Conservation (phyloP, 176 grass and related monocot species). For the Eleusine coracana region DNA sequence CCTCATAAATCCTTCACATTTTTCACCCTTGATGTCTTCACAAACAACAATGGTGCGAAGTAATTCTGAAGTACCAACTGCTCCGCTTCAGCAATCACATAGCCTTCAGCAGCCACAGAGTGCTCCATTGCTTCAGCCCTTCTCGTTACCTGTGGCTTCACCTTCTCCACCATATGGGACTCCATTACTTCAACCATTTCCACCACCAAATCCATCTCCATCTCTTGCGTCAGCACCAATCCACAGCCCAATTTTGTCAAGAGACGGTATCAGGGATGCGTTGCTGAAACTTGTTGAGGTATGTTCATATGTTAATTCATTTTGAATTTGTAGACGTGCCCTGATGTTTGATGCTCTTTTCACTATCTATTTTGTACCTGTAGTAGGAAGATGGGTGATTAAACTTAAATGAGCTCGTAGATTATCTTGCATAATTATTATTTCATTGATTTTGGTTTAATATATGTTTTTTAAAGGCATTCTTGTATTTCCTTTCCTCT, state of each 20-base stretch:
- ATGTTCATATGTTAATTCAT: conserved; percentile 3
- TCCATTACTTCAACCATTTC: conserved; percentile 59
- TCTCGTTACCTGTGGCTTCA: conserved; percentile 43
- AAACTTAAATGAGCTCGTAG: neutral
- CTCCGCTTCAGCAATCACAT: conserved; percentile 49
- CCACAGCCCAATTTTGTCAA: conserved; percentile 36
- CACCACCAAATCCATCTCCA: conserved; percentile 47
- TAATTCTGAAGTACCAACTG: conserved; percentile 42
- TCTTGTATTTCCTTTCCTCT: neutral
- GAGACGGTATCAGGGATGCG: conserved; percentile 57
- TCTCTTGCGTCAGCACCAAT: conserved; percentile 50
- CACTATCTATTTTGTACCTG: neutral
- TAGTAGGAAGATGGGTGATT: neutral
- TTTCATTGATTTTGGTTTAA: neutral
- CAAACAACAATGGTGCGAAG: conserved; percentile 36
- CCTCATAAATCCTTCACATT: conserved; percentile 66
- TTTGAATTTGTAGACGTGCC: neutral
- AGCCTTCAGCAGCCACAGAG: conserved; percentile 44
- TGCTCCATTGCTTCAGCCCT: conserved; percentile 63
- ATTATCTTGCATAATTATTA: neutral
- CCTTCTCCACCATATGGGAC: conserved; percentile 58
- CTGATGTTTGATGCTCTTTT: neutral
- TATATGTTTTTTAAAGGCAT: neutral
- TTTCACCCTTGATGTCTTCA: conserved; percentile 44
- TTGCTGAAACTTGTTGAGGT: conserved; percentile 64